Conservation (phyloP, 257 asterid genomes). For the Solanum chiquidenum region DNA sequence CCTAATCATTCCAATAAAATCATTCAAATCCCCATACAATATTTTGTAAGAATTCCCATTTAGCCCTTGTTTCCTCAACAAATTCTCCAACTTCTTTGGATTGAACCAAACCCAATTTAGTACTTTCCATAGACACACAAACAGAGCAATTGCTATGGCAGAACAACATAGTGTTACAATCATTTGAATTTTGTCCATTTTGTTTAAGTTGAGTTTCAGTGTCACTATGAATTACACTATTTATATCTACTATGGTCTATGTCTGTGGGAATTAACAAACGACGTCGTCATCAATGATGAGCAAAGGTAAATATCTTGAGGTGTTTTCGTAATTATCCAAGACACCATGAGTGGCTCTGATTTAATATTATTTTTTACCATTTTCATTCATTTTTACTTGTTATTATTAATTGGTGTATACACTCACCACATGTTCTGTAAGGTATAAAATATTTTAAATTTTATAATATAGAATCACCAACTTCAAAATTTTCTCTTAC, state of each 20-base stretch:
- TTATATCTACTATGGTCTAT: not conserved
- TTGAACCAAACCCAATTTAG: conserved; percentile 11
- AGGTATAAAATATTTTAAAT: no score
- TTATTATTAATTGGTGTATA: no score
- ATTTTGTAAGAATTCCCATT: conserved; percentile 25
- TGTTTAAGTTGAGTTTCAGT: not conserved
- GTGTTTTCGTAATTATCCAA: not conserved
- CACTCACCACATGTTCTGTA: no score
- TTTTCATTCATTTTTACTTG: no score
- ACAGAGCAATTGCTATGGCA: not conserved
- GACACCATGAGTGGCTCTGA: not conserved
- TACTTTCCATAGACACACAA: not conserved
- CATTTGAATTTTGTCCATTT: not conserved
- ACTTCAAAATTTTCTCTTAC: not conserved
- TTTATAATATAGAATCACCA: not conserved
- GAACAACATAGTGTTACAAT: not conserved
- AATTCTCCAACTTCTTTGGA: conserved; percentile 11
- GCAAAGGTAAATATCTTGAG: not conserved
- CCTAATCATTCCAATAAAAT: not conserved
- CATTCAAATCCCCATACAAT: conserved; percentile 10
- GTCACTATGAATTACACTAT: not conserved
- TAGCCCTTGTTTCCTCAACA: conserved; percentile 15
- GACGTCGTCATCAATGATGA: not conserved
- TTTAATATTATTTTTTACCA: not conserved
- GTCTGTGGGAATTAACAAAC: not conserved